Evolutionary conservation across 345 rosid genomes (phyloP).

Genomic region (Arabidopsis thaliana): TAIR10.1 NC_003071.7:383001-383500

Average conservation of each 20-base stretch:
- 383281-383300: neutral
- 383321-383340: neutral
- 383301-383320: no score
- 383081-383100: slow-evolving; percentile 27
- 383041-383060: slow-evolving; percentile 44
- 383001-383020: neutral
- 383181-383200: slow-evolving; percentile 2
- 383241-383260: no score
- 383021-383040: neutral
- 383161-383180: slow-evolving; percentile 39
- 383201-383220: slow-evolving; percentile 36
- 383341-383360: slow-evolving; percentile 48
- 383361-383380: neutral
- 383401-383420: slow-evolving; percentile 13
- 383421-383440: neutral
- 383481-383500: slow-evolving; percentile 11
- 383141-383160: slow-evolving; percentile 34
- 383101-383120: slow-evolving; percentile 51
- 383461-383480: slow-evolving; percentile 17
- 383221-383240: slow-evolving; percentile 9
- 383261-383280: neutral
- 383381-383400: slow-evolving; percentile 20
- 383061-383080: slow-evolving; percentile 5
- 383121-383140: slow-evolving; percentile 41
- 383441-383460: neutral